Evolutionary conservation across 129 eudicot genomes (phyloP), one percentile per base, ranked within the genome.

Genomic region (Apium graveolens): DNA sequence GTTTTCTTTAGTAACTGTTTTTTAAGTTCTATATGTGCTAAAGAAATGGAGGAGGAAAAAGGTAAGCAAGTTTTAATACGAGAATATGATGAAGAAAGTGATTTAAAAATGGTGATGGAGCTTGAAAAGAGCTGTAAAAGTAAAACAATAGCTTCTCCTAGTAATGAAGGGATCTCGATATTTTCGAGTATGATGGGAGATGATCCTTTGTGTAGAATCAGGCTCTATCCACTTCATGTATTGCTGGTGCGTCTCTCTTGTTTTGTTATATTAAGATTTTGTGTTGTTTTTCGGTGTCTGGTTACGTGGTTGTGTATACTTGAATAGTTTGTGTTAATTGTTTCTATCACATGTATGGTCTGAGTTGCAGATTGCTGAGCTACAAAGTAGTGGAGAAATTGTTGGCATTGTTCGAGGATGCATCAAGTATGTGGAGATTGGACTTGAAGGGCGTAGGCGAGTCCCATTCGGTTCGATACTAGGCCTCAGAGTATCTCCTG

Each of bases 401-500:
- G 86, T 83, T 55, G 86, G 86, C 70, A 77, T 79, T 68, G 77
- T 83, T 32, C 77, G 80, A 41, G 86, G 86, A 38, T 83, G 86
- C 76, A 83, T 83, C 57, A 83, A 83, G 38, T 35, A 32, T 60
- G 83, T 79, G 31, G 57, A 48, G 73, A 42, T 46, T 80, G 83
- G 86, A 39, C 8, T n/a, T 79, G 27, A 37, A 37, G 65, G 44
- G 45, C 55, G 43, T 13, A 41, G 20, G 20, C 34, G 46, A 21
- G 77, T 77, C 26, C 76, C 70, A 63, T 39, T 83, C 18, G 86
- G 81, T 57, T 60, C 74, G 44, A 68, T 83, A 46, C 49, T 83
- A 11, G 86, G 86, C 80, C 86, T 83, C 37, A 80, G 86, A 57
- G 80, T 83, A 73, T 83, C 86, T 66, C 86, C 86, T 29, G 31